Evolutionary conservation across 2,329 filamentous ascomycete species (phyloP).

Genomic region (Colletotrichum graminicola): DNA sequence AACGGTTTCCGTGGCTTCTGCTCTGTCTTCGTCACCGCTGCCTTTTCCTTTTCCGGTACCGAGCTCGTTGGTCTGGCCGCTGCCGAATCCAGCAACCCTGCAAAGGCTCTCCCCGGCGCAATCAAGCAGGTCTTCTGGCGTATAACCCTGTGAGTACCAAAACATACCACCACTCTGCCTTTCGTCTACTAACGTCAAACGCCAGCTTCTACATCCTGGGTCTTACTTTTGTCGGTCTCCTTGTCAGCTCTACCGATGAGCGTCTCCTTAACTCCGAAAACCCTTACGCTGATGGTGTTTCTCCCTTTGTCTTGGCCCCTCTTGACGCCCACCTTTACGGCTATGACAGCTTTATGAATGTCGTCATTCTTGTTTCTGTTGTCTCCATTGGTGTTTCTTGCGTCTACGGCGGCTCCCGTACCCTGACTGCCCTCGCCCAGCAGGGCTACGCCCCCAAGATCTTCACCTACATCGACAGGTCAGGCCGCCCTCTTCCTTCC

Average conservation of each 20-base stretch:
- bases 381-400: constrained; percentile 66
- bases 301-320: constrained; percentile 41
- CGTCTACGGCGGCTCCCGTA: constrained; percentile 68
- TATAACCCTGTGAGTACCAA: constrained; percentile 55
- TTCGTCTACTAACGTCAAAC: constrained; percentile 23
- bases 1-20: constrained; percentile 79
- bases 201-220: constrained; percentile 60
- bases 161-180: background rate
- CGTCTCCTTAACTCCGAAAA: constrained; percentile 58
- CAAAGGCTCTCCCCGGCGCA: constrained; percentile 79
- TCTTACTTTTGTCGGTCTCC: constrained; percentile 62
- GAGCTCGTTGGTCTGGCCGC: constrained; percentile 78
- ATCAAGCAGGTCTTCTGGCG: constrained; percentile 79
- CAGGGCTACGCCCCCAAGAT: constrained; percentile 67
- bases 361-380: constrained; percentile 66
- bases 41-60: constrained; percentile 76
- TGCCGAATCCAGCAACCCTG: constrained; percentile 75
- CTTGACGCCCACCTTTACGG: constrained; percentile 61
- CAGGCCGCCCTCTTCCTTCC: constrained; percentile 63
- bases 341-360: constrained; percentile 65
- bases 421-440: constrained; percentile 66
- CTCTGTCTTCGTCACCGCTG: constrained; percentile 76
- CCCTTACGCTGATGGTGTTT: constrained; percentile 55
- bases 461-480: constrained; percentile 66
- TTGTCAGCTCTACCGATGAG: constrained; percentile 57